A percentile compares a stretch with the other conserved stretches of the same genome.
phyloP scores from a whole-genome alignment of 2,329 filamentous ascomycete species.

The Mollisiaceae sp. region DNA sequence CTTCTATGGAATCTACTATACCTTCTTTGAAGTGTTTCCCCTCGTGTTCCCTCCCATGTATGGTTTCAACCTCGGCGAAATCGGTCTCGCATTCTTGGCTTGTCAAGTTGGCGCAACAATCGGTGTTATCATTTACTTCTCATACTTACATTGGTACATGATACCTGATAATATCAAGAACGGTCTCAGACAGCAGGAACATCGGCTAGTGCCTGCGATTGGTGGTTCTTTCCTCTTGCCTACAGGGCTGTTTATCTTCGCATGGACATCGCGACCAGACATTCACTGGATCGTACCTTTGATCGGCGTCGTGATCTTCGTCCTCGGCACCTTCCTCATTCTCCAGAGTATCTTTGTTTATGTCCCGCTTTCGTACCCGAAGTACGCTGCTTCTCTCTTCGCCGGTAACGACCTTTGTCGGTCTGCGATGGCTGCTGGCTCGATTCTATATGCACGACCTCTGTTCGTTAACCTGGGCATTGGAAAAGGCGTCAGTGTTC shows the following conservation, averaged over 20 bases:
- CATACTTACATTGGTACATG: conserved; percentile 47
- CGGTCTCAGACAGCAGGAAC: conserved; percentile 58
- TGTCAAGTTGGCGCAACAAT: conserved; percentile 59
- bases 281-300: conserved; percentile 61
- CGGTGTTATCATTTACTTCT: conserved; percentile 51
- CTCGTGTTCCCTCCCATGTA: conserved; percentile 64
- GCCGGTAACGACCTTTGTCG: conserved; percentile 46
- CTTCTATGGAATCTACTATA: conserved; percentile 64
- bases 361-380: conserved; percentile 57
- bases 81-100: conserved; percentile 63
- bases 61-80: conserved; percentile 59
- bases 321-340: conserved; percentile 54
- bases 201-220: conserved; percentile 59
- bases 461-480: conserved; percentile 63
- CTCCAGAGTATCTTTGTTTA: conserved; percentile 62
- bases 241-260: conserved; percentile 64
- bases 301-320: conserved; percentile 58
- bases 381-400: conserved; percentile 57
- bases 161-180: conserved; percentile 54
- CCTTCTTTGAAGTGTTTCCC: conserved; percentile 68
- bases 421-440: conserved; percentile 54
- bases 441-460: conserved; percentile 62
- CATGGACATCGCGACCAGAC: conserved; percentile 52
- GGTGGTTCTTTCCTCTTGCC: conserved; percentile 56
- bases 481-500: conserved; percentile 57